phyloP scores from a whole-genome alignment of 2,329 filamentous ascomycete species.

The Pseudocercospora fuligena region DNA sequence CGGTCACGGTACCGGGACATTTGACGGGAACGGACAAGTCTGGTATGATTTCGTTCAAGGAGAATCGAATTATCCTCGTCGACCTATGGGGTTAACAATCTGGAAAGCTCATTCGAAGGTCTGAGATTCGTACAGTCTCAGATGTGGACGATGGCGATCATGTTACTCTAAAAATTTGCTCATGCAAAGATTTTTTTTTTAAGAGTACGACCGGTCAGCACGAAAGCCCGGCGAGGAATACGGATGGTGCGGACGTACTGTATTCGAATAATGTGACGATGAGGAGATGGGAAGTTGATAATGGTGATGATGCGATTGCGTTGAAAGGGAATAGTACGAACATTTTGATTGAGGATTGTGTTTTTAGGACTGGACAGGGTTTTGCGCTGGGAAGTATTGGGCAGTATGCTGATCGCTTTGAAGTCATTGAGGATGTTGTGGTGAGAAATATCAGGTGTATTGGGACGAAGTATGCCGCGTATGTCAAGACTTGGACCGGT shows the following conservation, averaged over 20 bases:
- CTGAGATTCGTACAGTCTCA: conserved; percentile 61
- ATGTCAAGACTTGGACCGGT: conserved; percentile 64
- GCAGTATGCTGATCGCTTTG: conserved; percentile 43
- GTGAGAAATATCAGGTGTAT: conserved; percentile 50
- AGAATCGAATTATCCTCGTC: conserved; percentile 37
- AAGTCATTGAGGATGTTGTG: conserved; percentile 57
- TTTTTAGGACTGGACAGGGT: conserved; percentile 55
- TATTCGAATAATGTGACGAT: conserved; percentile 57
- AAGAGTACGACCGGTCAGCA: conserved; percentile 46
- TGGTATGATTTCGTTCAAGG: conserved; percentile 56
- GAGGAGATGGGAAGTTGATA: conserved; percentile 54
- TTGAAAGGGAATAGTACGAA: conserved; percentile 55
- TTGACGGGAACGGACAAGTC: conserved; percentile 64
- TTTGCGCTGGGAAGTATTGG: conserved; percentile 57
- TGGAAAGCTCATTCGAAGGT: conserved; percentile 54
- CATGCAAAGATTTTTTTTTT: background rate
- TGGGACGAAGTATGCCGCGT: conserved; percentile 24
- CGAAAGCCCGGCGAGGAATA: background rate
- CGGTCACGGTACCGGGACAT: conserved; percentile 58
- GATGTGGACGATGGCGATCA: conserved; percentile 57
- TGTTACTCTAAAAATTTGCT: conserved; percentile 50
- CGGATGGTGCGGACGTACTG: background rate
- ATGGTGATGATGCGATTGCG: conserved; percentile 60
- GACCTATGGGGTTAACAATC: conserved; percentile 57
- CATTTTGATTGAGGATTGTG: conserved; percentile 55